Conservation (phyloP, 2,329 filamentous ascomycete genomes). For the Aureobasidium lini region DNA sequence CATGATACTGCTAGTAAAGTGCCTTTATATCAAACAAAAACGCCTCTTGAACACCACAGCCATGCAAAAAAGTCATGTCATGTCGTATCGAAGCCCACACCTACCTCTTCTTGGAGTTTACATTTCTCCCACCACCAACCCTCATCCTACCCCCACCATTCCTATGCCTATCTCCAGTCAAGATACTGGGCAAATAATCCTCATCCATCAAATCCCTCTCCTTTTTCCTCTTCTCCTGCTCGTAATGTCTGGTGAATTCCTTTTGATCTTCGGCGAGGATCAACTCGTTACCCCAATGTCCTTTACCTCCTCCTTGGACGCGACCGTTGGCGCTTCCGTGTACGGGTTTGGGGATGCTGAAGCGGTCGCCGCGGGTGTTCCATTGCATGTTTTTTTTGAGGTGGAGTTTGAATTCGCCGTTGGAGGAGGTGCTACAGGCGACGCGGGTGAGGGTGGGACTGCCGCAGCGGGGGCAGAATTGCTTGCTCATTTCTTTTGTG, state of each 20-base stretch:
- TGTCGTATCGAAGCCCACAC: background rate
- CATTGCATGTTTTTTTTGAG: constrained; percentile 93
- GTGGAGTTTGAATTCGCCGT: constrained; percentile 76
- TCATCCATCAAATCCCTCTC: constrained; percentile 88
- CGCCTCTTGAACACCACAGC: background rate
- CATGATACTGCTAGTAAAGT: background rate
- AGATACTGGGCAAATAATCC: constrained; percentile 77
- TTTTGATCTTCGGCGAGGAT: constrained; percentile 94
- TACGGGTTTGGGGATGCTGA: constrained; percentile 84
- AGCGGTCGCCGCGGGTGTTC: constrained; percentile 89
- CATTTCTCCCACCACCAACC: constrained; percentile 76
- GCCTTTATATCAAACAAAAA: background rate
- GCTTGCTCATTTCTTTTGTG: constrained; percentile 74
- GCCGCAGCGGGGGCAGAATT: constrained; percentile 90
- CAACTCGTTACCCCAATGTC: constrained; percentile 76
- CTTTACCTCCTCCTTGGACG: constrained; percentile 64
- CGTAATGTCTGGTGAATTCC: constrained; percentile 64
- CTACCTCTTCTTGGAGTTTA: constrained; percentile 65
- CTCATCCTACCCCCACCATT: constrained; percentile 57
- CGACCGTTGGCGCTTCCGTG: constrained; percentile 76
- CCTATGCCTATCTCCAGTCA: constrained; percentile 68
- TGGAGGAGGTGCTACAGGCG: constrained; percentile 72
- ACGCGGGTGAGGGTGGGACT: constrained; percentile 79
- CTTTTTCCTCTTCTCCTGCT: constrained; percentile 55
- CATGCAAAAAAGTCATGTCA: background rate